Conservation (phyloP, 257 asterid species). For the Apocynum venetum region DNA sequence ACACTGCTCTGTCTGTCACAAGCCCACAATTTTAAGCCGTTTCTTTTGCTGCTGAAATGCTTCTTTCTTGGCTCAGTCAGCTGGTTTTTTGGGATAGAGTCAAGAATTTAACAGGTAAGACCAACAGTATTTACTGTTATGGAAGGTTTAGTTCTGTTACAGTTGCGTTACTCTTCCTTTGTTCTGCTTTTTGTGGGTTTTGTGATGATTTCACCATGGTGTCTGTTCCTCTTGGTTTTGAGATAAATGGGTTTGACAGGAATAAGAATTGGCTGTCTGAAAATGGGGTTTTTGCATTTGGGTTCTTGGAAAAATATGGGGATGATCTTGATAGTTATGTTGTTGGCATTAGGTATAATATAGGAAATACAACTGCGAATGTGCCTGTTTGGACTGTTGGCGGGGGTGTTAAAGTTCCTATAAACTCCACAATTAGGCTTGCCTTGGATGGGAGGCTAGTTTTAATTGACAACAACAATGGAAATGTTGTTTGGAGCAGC, state of each 20-base stretch:
- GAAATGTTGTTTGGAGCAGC: conserved; percentile 51
- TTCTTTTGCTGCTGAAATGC: conserved; percentile 42
- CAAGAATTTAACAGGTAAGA: conserved; percentile 34
- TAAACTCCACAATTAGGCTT: conserved; percentile 48
- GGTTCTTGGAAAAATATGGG: conserved; percentile 55
- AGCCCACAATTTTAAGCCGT: conserved; percentile 18
- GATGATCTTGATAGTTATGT: conserved; percentile 35
- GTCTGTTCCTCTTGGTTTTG: conserved; percentile 57
- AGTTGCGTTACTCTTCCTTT: conserved; percentile 26
- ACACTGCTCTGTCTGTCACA: conserved; percentile 7
- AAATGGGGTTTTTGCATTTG: conserved; percentile 68
- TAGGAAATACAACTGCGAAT: conserved; percentile 41
- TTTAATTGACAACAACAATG: conserved; percentile 41
- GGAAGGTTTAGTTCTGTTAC: conserved; percentile 13
- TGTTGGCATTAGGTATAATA: conserved; percentile 55
- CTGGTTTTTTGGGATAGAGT: conserved; percentile 24
- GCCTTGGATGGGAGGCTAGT: conserved; percentile 52
- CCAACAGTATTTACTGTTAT: conserved; percentile 18
- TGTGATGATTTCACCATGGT: conserved; percentile 39
- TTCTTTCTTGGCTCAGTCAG: conserved; percentile 34
- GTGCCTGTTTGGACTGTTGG: conserved; percentile 67
- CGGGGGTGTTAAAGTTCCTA: conserved; percentile 54
- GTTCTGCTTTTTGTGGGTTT: conserved; percentile 27
- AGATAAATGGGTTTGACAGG: conserved; percentile 43
- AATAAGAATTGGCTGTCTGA: conserved; percentile 48